phyloP scores from a whole-genome alignment of 768 basidiomycete species.

The Candolleomyces aberdarensis region DNA sequence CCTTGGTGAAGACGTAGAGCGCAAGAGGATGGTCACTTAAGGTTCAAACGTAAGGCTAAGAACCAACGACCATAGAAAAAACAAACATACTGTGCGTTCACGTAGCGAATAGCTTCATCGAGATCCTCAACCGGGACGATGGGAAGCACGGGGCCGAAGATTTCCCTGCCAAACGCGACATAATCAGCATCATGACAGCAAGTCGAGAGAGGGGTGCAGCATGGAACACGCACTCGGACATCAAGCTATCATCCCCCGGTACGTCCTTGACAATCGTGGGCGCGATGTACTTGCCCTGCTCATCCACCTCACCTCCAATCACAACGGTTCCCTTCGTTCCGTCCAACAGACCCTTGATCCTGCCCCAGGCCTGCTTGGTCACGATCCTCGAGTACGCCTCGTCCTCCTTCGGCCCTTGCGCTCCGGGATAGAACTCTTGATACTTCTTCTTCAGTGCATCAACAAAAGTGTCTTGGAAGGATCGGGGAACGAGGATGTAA shows the following conservation, averaged over 20 bases:
- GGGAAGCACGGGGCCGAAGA: constrained; percentile 82
- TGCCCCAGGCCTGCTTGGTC: constrained; percentile 41
- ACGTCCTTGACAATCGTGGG: constrained; percentile 73
- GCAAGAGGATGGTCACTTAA: constrained; percentile 69
- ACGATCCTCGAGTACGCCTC: constrained; percentile 53
- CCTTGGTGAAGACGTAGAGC: constrained; percentile 73
- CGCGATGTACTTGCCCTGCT: constrained; percentile 57
- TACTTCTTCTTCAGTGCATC: constrained; percentile 44
- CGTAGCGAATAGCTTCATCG: constrained; percentile 68
- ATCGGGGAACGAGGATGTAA: constrained; percentile 47
- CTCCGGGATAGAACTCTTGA: constrained; percentile 47
- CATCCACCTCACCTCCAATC: constrained; percentile 61
- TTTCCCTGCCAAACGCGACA: constrained; percentile 46
- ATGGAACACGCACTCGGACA: constrained; percentile 59
- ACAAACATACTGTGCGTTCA: constrained; percentile 51
- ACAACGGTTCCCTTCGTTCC: constrained; percentile 63
- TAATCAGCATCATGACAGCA: not conserved
- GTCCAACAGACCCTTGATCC: constrained; percentile 62
- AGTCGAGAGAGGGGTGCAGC: not conserved
- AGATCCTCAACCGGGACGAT: constrained; percentile 67
- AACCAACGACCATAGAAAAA: not conserved
- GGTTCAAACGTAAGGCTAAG: not conserved
- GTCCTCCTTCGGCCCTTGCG: constrained; percentile 40
- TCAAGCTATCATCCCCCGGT: constrained; percentile 59
- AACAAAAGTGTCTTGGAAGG: constrained; percentile 44